phyloP scores from a whole-genome alignment of 306 rosid genomes.

The Prunus mira region DNA sequence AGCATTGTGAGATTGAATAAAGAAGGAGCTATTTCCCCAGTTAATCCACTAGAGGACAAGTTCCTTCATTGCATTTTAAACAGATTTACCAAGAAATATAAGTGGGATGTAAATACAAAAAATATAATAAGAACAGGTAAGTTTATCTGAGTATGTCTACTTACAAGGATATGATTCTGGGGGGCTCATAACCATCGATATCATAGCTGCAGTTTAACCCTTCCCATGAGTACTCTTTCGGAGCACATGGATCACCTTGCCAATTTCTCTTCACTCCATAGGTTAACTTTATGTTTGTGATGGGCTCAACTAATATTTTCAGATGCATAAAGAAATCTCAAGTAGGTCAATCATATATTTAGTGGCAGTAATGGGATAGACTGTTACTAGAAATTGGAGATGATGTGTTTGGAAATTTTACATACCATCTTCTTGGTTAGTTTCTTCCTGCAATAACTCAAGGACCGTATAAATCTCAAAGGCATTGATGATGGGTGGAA shows the following conservation, averaged over 20 bases:
- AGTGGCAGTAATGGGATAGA: background rate
- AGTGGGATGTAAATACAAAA: background rate
- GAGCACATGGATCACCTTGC: constrained; percentile 48
- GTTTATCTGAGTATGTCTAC: background rate
- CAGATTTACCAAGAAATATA: background rate
- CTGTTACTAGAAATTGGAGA: background rate
- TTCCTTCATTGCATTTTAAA: constrained; percentile 13
- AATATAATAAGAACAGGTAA: background rate
- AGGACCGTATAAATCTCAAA: constrained; percentile 33
- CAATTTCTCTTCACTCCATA: constrained; percentile 24
- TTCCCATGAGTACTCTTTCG: constrained; percentile 23
- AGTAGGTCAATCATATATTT: background rate
- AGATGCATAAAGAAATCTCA: background rate
- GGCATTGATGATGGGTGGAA: constrained; percentile 56
- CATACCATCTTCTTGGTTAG: constrained; percentile 44
- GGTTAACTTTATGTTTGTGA: constrained; percentile 20
- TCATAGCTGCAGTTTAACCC: constrained; percentile 36
- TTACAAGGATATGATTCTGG: constrained; percentile 40
- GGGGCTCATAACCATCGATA: constrained; percentile 23
- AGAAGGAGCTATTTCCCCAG: constrained; percentile 11
- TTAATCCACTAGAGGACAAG: constrained; percentile 19
- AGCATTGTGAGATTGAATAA: constrained; percentile 23
- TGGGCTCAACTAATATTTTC: constrained; percentile 26
- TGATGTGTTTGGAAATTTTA: background rate
- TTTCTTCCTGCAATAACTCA: constrained; percentile 29